Evolutionary conservation across 352 stramenopile genomes (phyloP).

Genomic region (Phytophthora aleatoria): DNA sequence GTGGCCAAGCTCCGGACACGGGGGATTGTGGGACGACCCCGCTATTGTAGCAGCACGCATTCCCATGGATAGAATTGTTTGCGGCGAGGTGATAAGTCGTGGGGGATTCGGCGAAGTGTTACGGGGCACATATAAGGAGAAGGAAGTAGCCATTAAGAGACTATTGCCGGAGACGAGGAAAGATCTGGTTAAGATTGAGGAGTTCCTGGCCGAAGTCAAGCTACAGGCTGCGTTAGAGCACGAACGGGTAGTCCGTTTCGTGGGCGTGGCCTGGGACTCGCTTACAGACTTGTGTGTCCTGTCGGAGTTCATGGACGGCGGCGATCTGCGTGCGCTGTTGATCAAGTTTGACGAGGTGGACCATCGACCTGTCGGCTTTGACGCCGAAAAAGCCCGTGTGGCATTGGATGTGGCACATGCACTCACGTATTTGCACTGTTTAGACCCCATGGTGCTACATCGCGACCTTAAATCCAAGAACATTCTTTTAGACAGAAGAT

Average conservation of each 20-base stretch:
- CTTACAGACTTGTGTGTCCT: slow-evolving; percentile 45
- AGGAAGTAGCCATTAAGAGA: slow-evolving; percentile 54
- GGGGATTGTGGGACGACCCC: slow-evolving; percentile 51
- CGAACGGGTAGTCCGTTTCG: slow-evolving; percentile 39
- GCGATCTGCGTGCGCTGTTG: slow-evolving; percentile 47
- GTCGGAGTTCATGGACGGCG: slow-evolving; percentile 51
- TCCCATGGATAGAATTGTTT: slow-evolving; percentile 48
- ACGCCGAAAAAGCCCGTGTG: slow-evolving; percentile 54
- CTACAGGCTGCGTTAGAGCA: slow-evolving; percentile 44
- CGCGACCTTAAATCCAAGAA: slow-evolving; percentile 57
- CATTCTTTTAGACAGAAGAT: slow-evolving; percentile 46
- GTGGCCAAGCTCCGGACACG: slow-evolving; percentile 27
- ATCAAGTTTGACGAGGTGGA: slow-evolving; percentile 34
- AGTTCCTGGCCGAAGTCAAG: slow-evolving; percentile 58
- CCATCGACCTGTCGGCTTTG: slow-evolving; percentile 33
- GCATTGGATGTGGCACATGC: slow-evolving; percentile 60
- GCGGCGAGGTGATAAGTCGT: slow-evolving; percentile 43
- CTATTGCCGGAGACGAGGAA: slow-evolving; percentile 45
- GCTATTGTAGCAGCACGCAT: slow-evolving; percentile 51
- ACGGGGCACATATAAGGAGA: slow-evolving; percentile 39
- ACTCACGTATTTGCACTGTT: slow-evolving; percentile 67
- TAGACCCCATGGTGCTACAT: slow-evolving; percentile 48
- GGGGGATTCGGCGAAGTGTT: slow-evolving; percentile 60
- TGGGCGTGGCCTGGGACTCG: slow-evolving; percentile 51
- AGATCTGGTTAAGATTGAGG: slow-evolving; percentile 49